Percentiles rank a stretch among this genome's conserved stretches.
Evolutionary conservation across 2,329 filamentous ascomycete species (phyloP).

Genomic region (Cryphonectria carpinicola): DNA sequence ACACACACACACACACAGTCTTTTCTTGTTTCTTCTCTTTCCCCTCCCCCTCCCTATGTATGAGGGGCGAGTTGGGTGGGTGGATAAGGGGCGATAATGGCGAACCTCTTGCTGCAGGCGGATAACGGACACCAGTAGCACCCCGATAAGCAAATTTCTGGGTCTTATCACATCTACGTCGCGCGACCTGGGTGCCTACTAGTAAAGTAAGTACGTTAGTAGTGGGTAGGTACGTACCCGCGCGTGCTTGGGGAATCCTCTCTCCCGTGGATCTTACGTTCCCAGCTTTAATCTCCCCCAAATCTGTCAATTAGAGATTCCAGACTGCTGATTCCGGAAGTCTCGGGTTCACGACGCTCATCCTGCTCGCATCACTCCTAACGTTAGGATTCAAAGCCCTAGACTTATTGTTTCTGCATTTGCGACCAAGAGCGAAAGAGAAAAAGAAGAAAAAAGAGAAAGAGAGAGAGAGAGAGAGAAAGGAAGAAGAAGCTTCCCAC

Average conservation of each 20-base stretch:
- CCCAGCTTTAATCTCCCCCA: conserved; percentile 6
- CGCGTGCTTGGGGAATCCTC: neutral
- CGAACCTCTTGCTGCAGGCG: neutral
- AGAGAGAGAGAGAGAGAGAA: no score
- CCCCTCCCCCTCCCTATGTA: neutral
- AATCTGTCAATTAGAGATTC: neutral
- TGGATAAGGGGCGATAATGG: neutral
- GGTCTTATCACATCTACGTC: conserved; percentile 1
- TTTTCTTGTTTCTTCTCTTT: no score
- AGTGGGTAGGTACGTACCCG: neutral
- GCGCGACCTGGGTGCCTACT: neutral
- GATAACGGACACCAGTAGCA: neutral
- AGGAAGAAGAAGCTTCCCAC: neutral
- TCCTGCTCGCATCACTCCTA: neutral
- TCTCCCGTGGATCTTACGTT: conserved; percentile 6
- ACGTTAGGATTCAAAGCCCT: neutral
- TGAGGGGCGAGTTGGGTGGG: neutral
- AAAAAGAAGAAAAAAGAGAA: no score
- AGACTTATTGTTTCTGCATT: neutral
- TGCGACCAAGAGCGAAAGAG: neutral
- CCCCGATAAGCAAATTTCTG: conserved; percentile 5
- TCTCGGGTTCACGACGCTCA: conserved; percentile 1
- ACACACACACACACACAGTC: no score
- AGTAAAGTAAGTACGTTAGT: neutral
- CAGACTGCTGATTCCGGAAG: conserved; percentile 6